Evolutionary conservation across 495 filamentous ascomycete species (phyloP).

Genomic region (Astrocystis sublimbata): DNA sequence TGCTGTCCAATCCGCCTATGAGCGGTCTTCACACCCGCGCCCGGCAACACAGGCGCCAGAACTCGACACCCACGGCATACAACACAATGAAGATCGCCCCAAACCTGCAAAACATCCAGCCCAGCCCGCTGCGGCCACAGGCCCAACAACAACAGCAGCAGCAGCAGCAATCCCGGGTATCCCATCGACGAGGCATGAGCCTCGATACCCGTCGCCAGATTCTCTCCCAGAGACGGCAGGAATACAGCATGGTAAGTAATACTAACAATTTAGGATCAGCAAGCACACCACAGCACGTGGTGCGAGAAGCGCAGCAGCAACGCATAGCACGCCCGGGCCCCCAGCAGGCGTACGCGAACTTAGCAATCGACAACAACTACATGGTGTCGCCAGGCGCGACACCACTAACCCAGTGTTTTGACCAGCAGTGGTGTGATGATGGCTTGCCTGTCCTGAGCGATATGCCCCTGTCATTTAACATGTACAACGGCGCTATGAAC

Average conservation of each 20-base stretch:
- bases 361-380: conserved; percentile 41
- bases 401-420: conserved; percentile 46
- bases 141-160: conserved; percentile 41
- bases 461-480: conserved; percentile 39
- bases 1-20: conserved; percentile 69
- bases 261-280: conserved; percentile 61
- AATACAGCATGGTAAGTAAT: conserved; percentile 57
- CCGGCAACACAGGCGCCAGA: conserved; percentile 80
- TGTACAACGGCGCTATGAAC: conserved; percentile 45
- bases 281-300: conserved; percentile 56
- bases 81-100: conserved; percentile 64
- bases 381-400: conserved; percentile 50
- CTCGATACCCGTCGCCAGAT: conserved; percentile 66
- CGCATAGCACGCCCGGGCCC: conserved; percentile 63
- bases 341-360: conserved; percentile 40
- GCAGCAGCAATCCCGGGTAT: conserved; percentile 42
- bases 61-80: conserved; percentile 78
- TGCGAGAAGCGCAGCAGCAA: conserved; percentile 78
- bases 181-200: conserved; percentile 77
- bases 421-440: conserved; percentile 35
- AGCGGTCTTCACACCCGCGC: conserved; percentile 68
- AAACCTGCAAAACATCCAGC: conserved; percentile 57
- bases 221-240: conserved; percentile 50
- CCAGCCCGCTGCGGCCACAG: conserved; percentile 23
- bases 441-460: conserved; percentile 33